Evolutionary conservation across 2,329 filamentous ascomycete genomes (phyloP).

Genomic region (Aureobasidium vineae): DNA sequence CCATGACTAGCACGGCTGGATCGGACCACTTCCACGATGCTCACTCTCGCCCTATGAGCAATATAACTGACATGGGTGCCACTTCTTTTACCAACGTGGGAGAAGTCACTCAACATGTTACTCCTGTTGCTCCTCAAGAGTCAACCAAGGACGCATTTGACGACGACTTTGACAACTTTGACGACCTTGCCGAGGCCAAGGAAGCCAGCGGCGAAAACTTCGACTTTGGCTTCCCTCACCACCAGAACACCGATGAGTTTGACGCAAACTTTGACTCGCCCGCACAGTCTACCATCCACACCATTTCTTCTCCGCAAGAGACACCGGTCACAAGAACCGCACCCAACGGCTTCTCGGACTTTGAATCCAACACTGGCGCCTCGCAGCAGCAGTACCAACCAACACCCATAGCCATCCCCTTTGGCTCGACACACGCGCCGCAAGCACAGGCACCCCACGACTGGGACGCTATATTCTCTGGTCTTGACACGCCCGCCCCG

Average conservation of each 20-base stretch:
- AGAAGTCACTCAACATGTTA: neutral
- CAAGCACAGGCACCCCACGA: slow-evolving; percentile 60
- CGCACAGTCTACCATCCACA: slow-evolving; percentile 50
- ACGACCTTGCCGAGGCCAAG: slow-evolving; percentile 79
- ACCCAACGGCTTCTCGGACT: slow-evolving; percentile 35
- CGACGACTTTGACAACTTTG: slow-evolving; percentile 75
- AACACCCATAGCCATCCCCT: slow-evolving; percentile 33
- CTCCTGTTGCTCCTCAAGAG: slow-evolving; percentile 35
- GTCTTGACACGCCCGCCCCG: slow-evolving; percentile 59
- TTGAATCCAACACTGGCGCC: slow-evolving; percentile 30
- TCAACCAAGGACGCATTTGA: slow-evolving; percentile 60
- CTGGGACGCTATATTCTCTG: slow-evolving; percentile 93
- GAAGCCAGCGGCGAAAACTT: slow-evolving; percentile 60
- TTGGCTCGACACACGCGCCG: slow-evolving; percentile 28
- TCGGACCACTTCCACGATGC: slow-evolving; percentile 36
- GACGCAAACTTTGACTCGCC: slow-evolving; percentile 76
- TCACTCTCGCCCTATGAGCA: slow-evolving; percentile 35
- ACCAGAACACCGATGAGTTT: slow-evolving; percentile 64
- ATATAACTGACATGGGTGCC: slow-evolving; percentile 29
- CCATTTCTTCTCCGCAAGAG: slow-evolving; percentile 40
- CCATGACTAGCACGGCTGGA: slow-evolving; percentile 24
- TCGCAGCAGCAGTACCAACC: slow-evolving; percentile 23
- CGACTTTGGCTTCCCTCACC: slow-evolving; percentile 57
- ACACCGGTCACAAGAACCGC: slow-evolving; percentile 38
- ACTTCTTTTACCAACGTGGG: slow-evolving; percentile 1